Conservation (phyloP, 2,329 filamentous ascomycete genomes). For the Beauveria australis region DNA sequence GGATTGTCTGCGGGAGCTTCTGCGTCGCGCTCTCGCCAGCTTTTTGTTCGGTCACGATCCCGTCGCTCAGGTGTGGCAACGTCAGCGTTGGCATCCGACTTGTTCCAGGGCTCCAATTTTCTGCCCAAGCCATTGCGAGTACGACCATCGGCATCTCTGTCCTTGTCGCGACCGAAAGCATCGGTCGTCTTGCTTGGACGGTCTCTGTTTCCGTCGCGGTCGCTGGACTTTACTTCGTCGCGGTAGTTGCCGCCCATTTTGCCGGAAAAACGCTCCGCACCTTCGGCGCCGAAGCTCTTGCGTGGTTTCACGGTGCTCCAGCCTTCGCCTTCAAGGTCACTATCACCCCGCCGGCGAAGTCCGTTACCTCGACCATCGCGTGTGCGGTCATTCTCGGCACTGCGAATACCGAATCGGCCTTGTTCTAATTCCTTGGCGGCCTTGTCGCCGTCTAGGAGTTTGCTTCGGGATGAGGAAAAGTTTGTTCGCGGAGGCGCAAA, state of each 20-base stretch:
- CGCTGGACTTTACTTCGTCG: conserved; percentile 40
- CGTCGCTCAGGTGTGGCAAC: conserved; percentile 31
- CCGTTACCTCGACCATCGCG: conserved; percentile 39
- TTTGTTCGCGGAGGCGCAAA: conserved; percentile 76
- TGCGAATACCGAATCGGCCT: conserved; percentile 55
- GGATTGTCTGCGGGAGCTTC: conserved; percentile 35
- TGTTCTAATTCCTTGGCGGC: conserved; percentile 42
- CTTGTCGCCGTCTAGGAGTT: conserved; percentile 46
- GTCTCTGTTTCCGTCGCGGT: conserved; percentile 44
- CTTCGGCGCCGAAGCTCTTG: conserved; percentile 65
- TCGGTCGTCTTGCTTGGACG: conserved; percentile 43
- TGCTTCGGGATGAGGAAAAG: conserved; percentile 68
- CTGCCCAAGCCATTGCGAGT: conserved; percentile 59
- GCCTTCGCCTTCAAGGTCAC: conserved; percentile 57
- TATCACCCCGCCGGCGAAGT: conserved; percentile 45
- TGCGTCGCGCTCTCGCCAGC: conserved; percentile 49
- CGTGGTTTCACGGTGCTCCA: conserved; percentile 69
- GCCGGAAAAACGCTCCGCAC: conserved; percentile 61
- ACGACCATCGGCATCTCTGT: conserved; percentile 44
- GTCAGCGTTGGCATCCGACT: conserved; percentile 39
- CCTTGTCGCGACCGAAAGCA: conserved; percentile 39
- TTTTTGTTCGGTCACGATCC: conserved; percentile 50
- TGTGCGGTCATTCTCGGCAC: conserved; percentile 40
- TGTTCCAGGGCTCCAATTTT: conserved; percentile 69
- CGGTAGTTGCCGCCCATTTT: conserved; percentile 48